These are phyloP conservation scores for Furcasterigmium sp. DNA, from an alignment of 2,329 filamentous ascomycete genomes.

Conservation along the genomic window DNA sequence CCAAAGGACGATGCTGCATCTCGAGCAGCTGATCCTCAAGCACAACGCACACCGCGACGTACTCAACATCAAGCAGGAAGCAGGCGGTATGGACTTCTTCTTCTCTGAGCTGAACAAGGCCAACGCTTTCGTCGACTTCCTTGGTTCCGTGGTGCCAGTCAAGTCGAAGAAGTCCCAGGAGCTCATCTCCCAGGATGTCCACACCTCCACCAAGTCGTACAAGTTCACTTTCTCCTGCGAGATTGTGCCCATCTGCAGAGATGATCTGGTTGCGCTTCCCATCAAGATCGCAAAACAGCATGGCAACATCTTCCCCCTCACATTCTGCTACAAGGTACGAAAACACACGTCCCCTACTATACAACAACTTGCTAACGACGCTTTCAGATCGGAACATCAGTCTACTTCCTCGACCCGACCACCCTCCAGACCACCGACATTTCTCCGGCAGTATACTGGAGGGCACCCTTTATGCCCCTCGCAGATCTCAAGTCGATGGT, in stretches of 20 bases:
- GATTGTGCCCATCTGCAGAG: conserved; percentile 92
- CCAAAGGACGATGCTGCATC: conserved; percentile 68
- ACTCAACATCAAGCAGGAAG: conserved; percentile 96
- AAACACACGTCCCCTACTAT: background rate
- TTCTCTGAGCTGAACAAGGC: conserved; percentile 86
- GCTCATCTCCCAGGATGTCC: conserved; percentile 57
- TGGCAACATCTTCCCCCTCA: conserved; percentile 84
- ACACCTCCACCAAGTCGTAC: conserved; percentile 86
- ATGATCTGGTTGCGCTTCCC: conserved; percentile 90
- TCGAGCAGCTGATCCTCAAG: conserved; percentile 95
- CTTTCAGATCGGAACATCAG: conserved; percentile 66
- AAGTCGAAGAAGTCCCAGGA: conserved; percentile 68
- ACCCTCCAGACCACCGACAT: conserved; percentile 90
- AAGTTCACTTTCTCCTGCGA: conserved; percentile 92
- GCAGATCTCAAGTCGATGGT: conserved; percentile 80
- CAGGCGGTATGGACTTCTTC: conserved; percentile 95
- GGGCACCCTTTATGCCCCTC: conserved; percentile 76
- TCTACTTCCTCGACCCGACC: conserved; percentile 85
- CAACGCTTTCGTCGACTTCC: conserved; percentile 86
- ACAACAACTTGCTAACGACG: background rate
- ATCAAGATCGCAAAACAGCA: conserved; percentile 81
- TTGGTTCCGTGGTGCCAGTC: conserved; percentile 75
- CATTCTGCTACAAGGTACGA: conserved; percentile 60
- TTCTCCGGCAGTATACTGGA: conserved; percentile 80
- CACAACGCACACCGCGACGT: conserved; percentile 87